Base-by-base conservation (phyloP, 2,329 filamentous ascomycete genomes). In the Fusarium napiforme region DNA sequence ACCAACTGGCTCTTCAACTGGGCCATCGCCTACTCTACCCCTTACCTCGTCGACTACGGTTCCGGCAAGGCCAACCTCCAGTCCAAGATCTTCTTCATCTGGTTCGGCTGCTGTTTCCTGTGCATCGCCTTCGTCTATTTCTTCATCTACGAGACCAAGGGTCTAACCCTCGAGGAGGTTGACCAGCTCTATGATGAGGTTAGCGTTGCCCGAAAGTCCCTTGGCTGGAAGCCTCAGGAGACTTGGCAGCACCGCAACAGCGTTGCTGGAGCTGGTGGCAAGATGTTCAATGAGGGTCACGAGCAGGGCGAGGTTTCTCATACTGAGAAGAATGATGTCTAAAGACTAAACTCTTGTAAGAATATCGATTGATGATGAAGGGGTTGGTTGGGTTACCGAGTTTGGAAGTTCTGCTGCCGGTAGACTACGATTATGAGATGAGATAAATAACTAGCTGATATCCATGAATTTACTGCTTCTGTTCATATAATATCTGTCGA, bases 101-200 rank as follows among this genome's bases (percentile, higher is more conserved):
- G 92, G 92, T 92, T 92, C 71, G 90, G 82, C 11, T 88, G 87
- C 77, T 94, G 92, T 84, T 91, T 93, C 80, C 71, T 92, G 60
- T 92, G 90, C 81, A 92, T 93, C 71, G 84, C 90, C 21, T 94
- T 94, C 78, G 92, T 93, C 21, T 93, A 89, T 79, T 92, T 92
- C 80, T 90, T 91, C 83, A 90, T 97, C 78, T 96, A 96, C 80
- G 94, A 96, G 86, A 97, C 94, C 67, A 97, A 97, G 87, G 93
- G 93, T 23, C 87, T 95, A 19, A 90, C 89, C 0, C 88, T 97
- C 30, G 94, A 97, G 82, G 89, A 97, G 82, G 91, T 97, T 64
- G 93, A 97, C 78, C 89, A 94, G 84, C 83, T 96, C 55, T 96
- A 95, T 81, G 83, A 83, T 30, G 92, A 93, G 80, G 87, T 92